A percentile compares a stretch with the other conserved stretches of the same genome.
phyloP scores from a whole-genome alignment of 2,329 filamentous ascomycete species.

The Pseudonectria foliicola region DNA sequence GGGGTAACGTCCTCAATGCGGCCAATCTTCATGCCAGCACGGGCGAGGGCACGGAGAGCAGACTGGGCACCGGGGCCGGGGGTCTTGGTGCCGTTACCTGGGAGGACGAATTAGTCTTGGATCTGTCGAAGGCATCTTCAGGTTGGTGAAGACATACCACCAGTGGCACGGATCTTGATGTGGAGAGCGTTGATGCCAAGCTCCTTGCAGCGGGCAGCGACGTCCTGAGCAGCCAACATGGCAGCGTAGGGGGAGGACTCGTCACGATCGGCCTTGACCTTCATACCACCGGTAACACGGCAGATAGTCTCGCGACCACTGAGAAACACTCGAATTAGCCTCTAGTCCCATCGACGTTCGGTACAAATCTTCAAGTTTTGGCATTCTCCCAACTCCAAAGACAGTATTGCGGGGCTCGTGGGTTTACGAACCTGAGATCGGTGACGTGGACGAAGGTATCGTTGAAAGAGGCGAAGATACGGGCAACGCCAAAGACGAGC shows the following conservation, averaged over 20 bases:
- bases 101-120: constrained; percentile 5
- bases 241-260: constrained; percentile 99
- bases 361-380: background rate
- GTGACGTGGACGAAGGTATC: constrained; percentile 97
- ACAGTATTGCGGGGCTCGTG: constrained; percentile 6
- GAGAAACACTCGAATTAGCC: constrained; percentile 47
- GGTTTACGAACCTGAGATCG: constrained; percentile 76
- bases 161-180: constrained; percentile 99
- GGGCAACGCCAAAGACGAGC: constrained; percentile 95
- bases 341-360: constrained; percentile 11
- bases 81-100: constrained; percentile 99
- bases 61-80: constrained; percentile 98
- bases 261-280: constrained; percentile 99
- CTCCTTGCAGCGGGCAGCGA: constrained; percentile 76
- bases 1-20: constrained; percentile 99
- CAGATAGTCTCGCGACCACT: constrained; percentile 99
- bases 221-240: constrained; percentile 99
- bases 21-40: constrained; percentile 99
- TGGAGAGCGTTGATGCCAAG: constrained; percentile 82
- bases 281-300: constrained; percentile 99
- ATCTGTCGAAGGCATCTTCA: background rate
- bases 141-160: constrained; percentile 55
- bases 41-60: constrained; percentile 95
- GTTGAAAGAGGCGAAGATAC: constrained; percentile 93
- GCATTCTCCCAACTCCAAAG: background rate